Evolutionary conservation across 169 alveolate genomes (phyloP), one percentile per base, ranked within the genome.

Genomic region (Pseudocohnilembus persalinus): DNA sequence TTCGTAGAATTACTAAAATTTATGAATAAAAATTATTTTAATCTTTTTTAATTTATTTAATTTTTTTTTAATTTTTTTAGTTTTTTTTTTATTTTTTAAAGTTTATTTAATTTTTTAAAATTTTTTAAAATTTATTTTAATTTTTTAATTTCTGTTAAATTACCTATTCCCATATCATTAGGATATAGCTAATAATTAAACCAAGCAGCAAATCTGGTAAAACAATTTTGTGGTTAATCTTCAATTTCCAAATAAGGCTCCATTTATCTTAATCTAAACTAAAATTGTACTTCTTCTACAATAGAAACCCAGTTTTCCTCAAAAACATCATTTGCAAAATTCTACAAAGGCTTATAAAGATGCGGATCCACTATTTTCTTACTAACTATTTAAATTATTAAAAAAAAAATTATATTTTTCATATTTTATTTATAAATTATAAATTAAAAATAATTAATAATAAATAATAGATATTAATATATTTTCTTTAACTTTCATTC

Each of bases 201-300:
- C n/a, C 76, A 49, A 28, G 35, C 31, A 27, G 26, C 30, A 35
- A 49, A 49, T 63, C 20, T 79, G 29, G 15, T 29, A 77, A 77
- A 33, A 73, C 31, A n/a, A 73, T n/a, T n/a, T 15, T 4, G 33
- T 29, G 31, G n/a, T n/a, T n/a, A 15, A 15, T 15, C 25, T 25
- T 1, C 20, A 15, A n/a, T 15, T 15, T 79, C 84, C 29, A 79
- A 74, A 64, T 34, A 79, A 64, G 84, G 77, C 0, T 34, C 76
- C 28, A 34, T 73, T 24, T 68, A 33, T 79, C 49, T 79, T 28
- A 79, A 29, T 79, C 84, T 79, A 4, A 79, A 33, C 1, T 34
- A 79, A 63, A 34, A 79, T 49, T 79, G 49, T n/a, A 79, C 76
- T 49, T 79, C 84, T 30, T 79, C 84, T 29, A 34, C 84, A 63